These are phyloP conservation scores for Oryza meyeriana DNA, from an alignment of 176 grass and related monocot genomes.

Conservation along the genomic window DNA sequence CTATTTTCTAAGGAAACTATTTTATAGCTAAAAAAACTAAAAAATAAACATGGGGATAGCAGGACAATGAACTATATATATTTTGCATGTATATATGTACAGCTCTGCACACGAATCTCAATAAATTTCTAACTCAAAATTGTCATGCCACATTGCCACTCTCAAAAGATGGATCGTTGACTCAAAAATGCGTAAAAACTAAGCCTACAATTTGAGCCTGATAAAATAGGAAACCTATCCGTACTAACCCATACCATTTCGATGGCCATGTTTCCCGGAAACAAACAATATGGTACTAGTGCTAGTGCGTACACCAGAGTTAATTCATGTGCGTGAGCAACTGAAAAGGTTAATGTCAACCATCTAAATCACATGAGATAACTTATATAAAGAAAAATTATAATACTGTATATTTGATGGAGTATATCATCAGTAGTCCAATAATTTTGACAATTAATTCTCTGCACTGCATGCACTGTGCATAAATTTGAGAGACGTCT, in stretches of 20 bases:
- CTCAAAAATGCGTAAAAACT: neutral
- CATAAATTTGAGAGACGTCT: neutral
- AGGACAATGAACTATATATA: neutral
- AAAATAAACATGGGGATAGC: too few species aligned
- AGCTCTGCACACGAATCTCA: neutral
- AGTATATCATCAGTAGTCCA: neutral
- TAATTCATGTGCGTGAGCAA: neutral
- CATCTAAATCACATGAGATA: slow-evolving; percentile 4
- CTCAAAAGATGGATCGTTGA: neutral
- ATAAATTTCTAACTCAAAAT: neutral
- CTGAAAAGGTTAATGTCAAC: neutral
- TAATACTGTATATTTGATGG: neutral
- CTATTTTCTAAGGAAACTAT: too few species aligned
- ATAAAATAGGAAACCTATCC: neutral
- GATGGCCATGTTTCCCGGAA: slow-evolving; percentile 15
- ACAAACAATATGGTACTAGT: slow-evolving; percentile 21
- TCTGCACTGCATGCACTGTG: neutral
- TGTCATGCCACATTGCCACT: neutral
- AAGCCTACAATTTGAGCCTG: neutral
- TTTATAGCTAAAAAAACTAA: too few species aligned
- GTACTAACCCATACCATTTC: slow-evolving; percentile 3
- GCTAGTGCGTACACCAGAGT: neutral
- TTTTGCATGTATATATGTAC: neutral
- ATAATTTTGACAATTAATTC: neutral
- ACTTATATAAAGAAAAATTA: neutral